A percentile compares a stretch with the other conserved stretches of the same genome.
phyloP scores from a whole-genome alignment of 108 stramenopile genomes.

The Stephanodiscus triporus region DNA sequence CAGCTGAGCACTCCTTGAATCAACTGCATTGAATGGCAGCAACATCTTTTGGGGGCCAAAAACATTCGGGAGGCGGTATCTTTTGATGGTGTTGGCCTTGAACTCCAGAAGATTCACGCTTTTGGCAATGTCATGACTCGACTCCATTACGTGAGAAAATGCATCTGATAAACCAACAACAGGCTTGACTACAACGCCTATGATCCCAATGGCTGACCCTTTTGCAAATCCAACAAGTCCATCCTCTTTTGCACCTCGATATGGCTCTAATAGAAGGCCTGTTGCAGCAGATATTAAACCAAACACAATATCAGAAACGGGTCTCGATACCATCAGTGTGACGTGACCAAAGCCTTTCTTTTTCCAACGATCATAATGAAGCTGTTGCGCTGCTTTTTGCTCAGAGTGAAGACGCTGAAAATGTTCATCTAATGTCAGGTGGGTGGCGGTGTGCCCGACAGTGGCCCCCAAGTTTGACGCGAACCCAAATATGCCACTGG shows the following conservation, averaged over 20 bases:
- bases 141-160: conserved; percentile 74
- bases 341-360: conserved; percentile 61
- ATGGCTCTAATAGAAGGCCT: conserved; percentile 74
- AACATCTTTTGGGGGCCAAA: conserved; percentile 75
- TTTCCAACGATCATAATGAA: conserved; percentile 70
- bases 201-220: conserved; percentile 67
- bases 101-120: conserved; percentile 81
- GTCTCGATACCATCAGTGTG: conserved; percentile 61
- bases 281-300: conserved; percentile 74
- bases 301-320: conserved; percentile 73
- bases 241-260: conserved; percentile 62
- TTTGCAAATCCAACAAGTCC: conserved; percentile 63
- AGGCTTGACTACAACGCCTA: conserved; percentile 81
- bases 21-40: conserved; percentile 62
- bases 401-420: conserved; percentile 82
- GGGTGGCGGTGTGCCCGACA: conserved; percentile 67
- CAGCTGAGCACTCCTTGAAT: conserved; percentile 61
- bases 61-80: conserved; percentile 69
- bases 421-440: conserved; percentile 75
- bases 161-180: conserved; percentile 83
- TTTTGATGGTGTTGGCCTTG: conserved; percentile 64
- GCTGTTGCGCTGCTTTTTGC: conserved; percentile 62
- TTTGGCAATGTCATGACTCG: conserved; percentile 79
- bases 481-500: conserved; percentile 92
- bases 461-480: conserved; percentile 65